Base-by-base conservation (phyloP, 2,329 filamentous ascomycete genomes). In the Penicillium sp. region DNA sequence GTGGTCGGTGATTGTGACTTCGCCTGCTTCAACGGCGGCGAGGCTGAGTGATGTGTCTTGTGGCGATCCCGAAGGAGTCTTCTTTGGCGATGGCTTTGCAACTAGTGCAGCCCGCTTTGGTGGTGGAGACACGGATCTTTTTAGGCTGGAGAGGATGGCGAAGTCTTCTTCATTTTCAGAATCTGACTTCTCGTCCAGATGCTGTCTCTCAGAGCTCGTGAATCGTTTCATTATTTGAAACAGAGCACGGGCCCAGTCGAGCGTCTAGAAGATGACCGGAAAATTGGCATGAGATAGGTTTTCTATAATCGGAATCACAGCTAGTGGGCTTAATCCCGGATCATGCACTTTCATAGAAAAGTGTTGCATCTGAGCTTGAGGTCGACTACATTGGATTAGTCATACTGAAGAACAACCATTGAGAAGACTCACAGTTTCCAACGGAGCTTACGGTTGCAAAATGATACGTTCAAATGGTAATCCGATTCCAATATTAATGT, bases 1-100 rank as follows among this genome's bases (percentile, higher is more conserved):
- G 56, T 81, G 79, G 49, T 83, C 70, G 5, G 69, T 62, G n/a
- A 81, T 72, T 36, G 71, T 59, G 6, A 74, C 68, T 58, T 77
- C 59, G 8, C 80, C 81, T 34, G 81, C 79, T 70, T 83, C 80
- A 4, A 83, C 74, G 13, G 76, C 75, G 18, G 79, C 78, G 12
- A 72, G 64, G 16, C 51, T 55, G 7, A 49, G 51, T n/a, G 28
- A 31, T 42, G 41, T 4, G 10, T 43, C 12, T 10, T 23, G 26
- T 9, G 33, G 26, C 13, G 42, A 15, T n/a, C 6, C 23, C 31
- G 33, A 26, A 9, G n/a, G 10, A 16, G 15, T 4, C 6, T 28
- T 6, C 24, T 4, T 26, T 18, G 15, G 51, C 43, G 12, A 18
- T 45, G 26, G 10, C 13, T 42, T 36, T 46, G 43, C 26, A 12